Evolutionary conservation across 257 asterid genomes (phyloP), one percentile per base, ranked within the genome.

Genomic region (Osmanthus fragrans): DNA sequence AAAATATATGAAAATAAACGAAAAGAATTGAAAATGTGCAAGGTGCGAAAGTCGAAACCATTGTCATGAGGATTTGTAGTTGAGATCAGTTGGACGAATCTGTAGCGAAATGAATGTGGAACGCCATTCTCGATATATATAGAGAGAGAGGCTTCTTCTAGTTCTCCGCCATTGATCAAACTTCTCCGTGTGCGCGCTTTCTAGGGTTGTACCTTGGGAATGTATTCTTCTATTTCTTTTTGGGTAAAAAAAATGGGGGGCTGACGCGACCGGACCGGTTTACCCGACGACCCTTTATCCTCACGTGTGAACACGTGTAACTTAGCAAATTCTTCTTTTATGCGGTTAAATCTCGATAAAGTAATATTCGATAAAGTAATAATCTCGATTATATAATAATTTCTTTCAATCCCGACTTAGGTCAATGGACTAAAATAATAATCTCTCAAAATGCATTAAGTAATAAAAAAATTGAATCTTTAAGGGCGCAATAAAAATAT

Each of bases 181-280:
- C 4, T 25, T 65, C 39, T 33, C 65, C 47, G 33, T 23, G 79
- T 37, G 72, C 45, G 72, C 66, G 79, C 79, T 37, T 7, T 40
- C 66, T 75, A 75, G 79, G 79, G 79, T 75, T 75, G 79, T 75
- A 75, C 79, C 79, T 75, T 74, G 69, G 63, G 75, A 0, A 21
- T 7, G 0, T 60, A 40, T 25, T 71, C 63, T 71, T 71, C 0
- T 9, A 39, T 23, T 71, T 71, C 19, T 7, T 51, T 30, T 71
- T 9, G 11, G 39, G 30, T 4, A 23, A 60, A 33, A 60, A 60
- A 25, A 60, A n/a, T 37, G 23, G 6, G 30, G 34, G 34, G 11
- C 49, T 8, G 27, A 37, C 11, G 27, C 58, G 30, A 10, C 74
- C 30, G 58, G 33, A n/a, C 73, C 47, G 54, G 49, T 34, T 23